phyloP scores from a whole-genome alignment of 2,329 filamentous ascomycete genomes.

The Fusarium nanum region DNA sequence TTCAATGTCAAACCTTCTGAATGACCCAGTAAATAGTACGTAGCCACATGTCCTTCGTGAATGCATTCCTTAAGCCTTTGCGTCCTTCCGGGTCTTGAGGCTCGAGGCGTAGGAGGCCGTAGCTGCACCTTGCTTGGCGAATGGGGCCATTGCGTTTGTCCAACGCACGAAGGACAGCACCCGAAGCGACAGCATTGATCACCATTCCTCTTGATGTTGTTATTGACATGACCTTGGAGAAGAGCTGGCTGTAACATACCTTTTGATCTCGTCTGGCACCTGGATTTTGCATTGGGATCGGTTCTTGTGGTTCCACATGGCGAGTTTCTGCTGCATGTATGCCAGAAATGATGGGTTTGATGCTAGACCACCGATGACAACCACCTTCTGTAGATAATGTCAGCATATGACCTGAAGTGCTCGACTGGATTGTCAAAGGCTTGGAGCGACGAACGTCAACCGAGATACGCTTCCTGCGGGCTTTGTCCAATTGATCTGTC shows the following conservation, averaged over 20 bases:
- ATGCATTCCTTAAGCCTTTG: not conserved
- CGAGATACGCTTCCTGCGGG: not conserved
- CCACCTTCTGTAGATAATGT: not conserved
- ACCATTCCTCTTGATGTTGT: not conserved
- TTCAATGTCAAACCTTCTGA: not conserved
- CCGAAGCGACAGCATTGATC: conserved; percentile 5
- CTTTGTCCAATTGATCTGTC: not conserved
- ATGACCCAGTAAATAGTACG: not conserved
- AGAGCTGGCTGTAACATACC: not conserved
- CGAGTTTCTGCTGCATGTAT: not conserved
- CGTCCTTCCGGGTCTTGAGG: not conserved
- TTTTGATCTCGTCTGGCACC: not conserved
- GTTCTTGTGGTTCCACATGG: not conserved
- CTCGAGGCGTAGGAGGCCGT: not conserved
- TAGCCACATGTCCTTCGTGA: not conserved
- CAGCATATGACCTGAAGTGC: not conserved
- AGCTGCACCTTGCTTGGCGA: not conserved
- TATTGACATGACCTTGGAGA: rapidly evolving
- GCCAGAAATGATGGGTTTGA: not conserved
- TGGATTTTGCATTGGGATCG: not conserved
- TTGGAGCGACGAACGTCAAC: not conserved
- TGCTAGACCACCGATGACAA: conserved; percentile 10
- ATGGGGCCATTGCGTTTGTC: conserved; percentile 4
- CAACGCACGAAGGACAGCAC: conserved; percentile 3
- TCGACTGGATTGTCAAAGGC: not conserved